Evolutionary conservation across 441 rosid species (phyloP), one percentile per base, ranked within the genome.

Genomic region (Croton laevigatus): DNA sequence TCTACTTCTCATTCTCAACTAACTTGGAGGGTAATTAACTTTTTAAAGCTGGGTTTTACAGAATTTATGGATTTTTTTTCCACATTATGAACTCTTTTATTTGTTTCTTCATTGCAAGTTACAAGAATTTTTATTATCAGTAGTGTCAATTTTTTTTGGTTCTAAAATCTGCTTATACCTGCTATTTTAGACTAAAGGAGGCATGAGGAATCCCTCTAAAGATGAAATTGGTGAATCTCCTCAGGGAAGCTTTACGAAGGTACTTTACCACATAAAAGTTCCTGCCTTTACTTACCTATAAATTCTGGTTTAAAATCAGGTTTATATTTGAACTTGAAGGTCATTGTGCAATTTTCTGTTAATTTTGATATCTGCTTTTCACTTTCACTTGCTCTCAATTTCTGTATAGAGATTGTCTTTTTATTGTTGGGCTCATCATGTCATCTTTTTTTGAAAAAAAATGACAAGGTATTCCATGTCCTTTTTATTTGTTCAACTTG

Each of bases 201-300:
- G 93, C 57, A 71, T 88, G 71, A 82, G 92, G 78, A 77, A 83
- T 83, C 90, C 91, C 55, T 69, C 32, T 1, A 74, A 85, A 38
- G 83, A 79, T 34, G 93, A 91, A 81, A 69, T 60, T 17, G 38
- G 16, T 38, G 59, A 68, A 70, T 87, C 96, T 23, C 86, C 85
- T 55, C 88, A 84, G 16, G 82, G 84, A 74, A 88, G 96, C 77
- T 91, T 89, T 78, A 89, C 92, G 9, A 85, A 88, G 93, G 96
- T 86, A 46, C 6, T 27, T 16, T 64, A 40, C 32, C 45, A 17
- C 38, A 53, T 69, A 34, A 36, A 36, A 22, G n/a, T 61, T 27
- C 36, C 54, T 51, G 16, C 54, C 7, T 51, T 51, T 51, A 5
- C 5, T n/a, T 37, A 12, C 9, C 22, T 8, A 10, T 61, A 8